These are phyloP conservation scores for Porphyrellus sp. DNA, from an alignment of 1,284 basidiomycete species.

Conservation along the genomic window DNA sequence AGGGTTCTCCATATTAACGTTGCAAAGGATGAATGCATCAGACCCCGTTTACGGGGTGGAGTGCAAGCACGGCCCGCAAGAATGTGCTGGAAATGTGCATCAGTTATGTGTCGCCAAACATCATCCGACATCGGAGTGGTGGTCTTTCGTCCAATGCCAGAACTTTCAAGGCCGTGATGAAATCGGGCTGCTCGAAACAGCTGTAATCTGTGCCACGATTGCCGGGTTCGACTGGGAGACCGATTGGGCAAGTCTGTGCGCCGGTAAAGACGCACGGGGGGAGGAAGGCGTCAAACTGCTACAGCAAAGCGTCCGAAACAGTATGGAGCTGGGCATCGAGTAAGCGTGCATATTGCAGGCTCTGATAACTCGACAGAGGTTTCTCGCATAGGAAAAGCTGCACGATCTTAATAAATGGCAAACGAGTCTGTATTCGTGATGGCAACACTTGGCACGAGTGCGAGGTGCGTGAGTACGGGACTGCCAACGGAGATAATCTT, in stretches of 20 bases:
- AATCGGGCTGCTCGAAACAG: constrained; percentile 66
- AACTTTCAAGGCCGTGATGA: constrained; percentile 64
- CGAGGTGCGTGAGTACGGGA: constrained; percentile 55
- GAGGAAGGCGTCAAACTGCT: constrained; percentile 61
- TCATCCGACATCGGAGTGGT: constrained; percentile 54
- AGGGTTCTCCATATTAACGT: constrained; percentile 15
- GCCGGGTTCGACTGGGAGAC: constrained; percentile 68
- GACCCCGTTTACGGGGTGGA: constrained; percentile 68
- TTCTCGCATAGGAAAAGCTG: constrained; percentile 66
- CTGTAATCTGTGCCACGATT: constrained; percentile 60
- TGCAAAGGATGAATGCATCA: constrained; percentile 56
- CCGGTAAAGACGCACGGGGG: constrained; percentile 55
- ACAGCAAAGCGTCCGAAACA: constrained; percentile 53
- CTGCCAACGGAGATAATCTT: constrained; percentile 26
- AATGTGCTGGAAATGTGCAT: constrained; percentile 86
- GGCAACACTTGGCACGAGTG: constrained; percentile 79
- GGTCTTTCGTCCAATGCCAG: constrained; percentile 73
- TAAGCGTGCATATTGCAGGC: constrained; percentile 35
- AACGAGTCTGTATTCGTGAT: constrained; percentile 74
- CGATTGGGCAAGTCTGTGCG: constrained; percentile 56
- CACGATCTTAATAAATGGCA: constrained; percentile 72
- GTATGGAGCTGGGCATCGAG: constrained; percentile 53
- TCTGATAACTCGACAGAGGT: constrained; percentile 8
- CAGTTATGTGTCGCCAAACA: constrained; percentile 75
- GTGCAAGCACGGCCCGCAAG: constrained; percentile 75